Base-by-base conservation (phyloP, 352 stramenopile genomes). In the Phytophthora foliorum region DNA sequence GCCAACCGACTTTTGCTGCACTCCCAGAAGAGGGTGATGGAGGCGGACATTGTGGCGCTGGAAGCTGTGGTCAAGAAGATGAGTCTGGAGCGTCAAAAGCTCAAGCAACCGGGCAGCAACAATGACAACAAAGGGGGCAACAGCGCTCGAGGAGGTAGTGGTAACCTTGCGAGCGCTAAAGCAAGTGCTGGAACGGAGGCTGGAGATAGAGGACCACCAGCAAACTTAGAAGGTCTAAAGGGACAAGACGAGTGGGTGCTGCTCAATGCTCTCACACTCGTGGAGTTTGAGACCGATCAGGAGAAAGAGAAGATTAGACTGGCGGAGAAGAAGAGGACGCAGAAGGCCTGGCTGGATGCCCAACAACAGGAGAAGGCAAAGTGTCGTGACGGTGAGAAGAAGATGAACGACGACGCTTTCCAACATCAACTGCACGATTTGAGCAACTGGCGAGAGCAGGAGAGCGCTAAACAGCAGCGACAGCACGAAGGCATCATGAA, bases 231-330 rank as follows among this genome's bases (percentile, higher is more conserved):
- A 21, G 67, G 73, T 29, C 63, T 89, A 1, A 77, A 84, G 36
- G 69, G 61, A 4, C 80, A 89, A 31, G 84, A 92, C 55, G 84
- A 92, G 60, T 92, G 84, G 84, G 84, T 92, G 14, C 71, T 92
- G 52, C 77, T 92, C 11, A 90, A 92, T 50, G 84, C 84, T 11
- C 75, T 92, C 25, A 89, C 80, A 25, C 75, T 89, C n/a, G 82
- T 92, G 21, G 84, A 92, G 58, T 89, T 81, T 63, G 84, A 92
- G 46, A 85, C 77, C 36, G 79, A 86, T 42, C 76, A 88, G 32
- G 73, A 81, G 50, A 75, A 75, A 17, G 80, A 83, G 25, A 82
- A 78, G 27, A 9, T 32, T 14, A 72, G 65, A 66, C 31, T 75
- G 11, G 8, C 78, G 25, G 74, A 89, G 48, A 92, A 90, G 67